Conservation (phyloP, 1,284 basidiomycete species). For the Coriolopsis trogii region DNA sequence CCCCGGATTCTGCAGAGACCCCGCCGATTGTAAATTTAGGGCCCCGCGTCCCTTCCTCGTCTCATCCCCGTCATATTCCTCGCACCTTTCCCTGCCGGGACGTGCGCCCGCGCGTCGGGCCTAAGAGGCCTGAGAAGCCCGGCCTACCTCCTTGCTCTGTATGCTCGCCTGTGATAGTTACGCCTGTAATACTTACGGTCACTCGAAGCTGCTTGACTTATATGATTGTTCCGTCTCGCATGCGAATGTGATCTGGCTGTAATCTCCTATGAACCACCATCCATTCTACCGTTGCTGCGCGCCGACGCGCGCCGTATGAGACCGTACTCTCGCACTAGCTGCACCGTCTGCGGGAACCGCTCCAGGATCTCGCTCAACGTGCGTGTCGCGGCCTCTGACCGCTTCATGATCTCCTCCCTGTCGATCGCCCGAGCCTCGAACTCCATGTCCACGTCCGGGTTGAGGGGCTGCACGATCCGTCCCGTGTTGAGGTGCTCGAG, state of each 20-base stretch:
- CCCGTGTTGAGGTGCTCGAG: constrained; percentile 55
- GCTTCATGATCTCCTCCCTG: constrained; percentile 31
- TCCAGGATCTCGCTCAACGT: constrained; percentile 47
- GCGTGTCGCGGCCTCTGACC: constrained; percentile 37
- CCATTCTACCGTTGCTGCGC: constrained; percentile 2
- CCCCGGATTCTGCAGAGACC: constrained; percentile 11
- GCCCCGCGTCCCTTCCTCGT: constrained; percentile 11
- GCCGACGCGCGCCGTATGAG: constrained; percentile 16
- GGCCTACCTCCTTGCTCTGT: too few relatives aligned
- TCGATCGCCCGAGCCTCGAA: constrained; percentile 24
- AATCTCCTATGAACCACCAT: constrained; percentile 14
- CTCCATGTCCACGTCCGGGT: constrained; percentile 18
- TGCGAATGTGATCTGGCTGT: constrained; percentile 22
- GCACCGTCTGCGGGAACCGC: constrained; percentile 53
- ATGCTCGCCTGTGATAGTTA: constrained; percentile 12
- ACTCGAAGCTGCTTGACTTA: constrained; percentile 22
- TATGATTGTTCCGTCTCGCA: constrained; percentile 14
- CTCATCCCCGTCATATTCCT: too few relatives aligned
- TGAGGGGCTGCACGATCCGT: constrained; percentile 47
- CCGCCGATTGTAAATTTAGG: constrained; percentile 24
- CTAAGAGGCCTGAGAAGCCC: too few relatives aligned
- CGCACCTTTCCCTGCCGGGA: constrained; percentile 2
- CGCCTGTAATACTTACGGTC: too few relatives aligned
- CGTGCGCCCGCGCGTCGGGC: constrained; percentile 1
- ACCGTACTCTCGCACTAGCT: constrained; percentile 41